phyloP scores from a whole-genome alignment of 768 basidiomycete species.

The Rhodosporidiobolus odoratus region DNA sequence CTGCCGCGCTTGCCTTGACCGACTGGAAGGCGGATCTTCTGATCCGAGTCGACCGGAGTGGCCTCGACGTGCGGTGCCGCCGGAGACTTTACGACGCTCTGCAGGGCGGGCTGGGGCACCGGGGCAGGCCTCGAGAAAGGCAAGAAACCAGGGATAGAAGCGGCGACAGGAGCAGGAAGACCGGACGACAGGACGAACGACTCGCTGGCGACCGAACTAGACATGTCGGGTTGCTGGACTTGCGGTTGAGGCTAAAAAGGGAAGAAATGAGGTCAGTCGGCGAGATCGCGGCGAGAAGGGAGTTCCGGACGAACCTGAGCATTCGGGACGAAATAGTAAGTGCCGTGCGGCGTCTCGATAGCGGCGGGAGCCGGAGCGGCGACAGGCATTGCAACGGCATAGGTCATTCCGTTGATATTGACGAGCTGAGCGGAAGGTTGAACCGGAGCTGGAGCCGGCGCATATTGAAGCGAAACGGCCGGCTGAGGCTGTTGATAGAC shows the following conservation, averaged over 20 bases:
- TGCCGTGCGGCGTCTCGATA: constrained; percentile 32
- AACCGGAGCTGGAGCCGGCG: background rate
- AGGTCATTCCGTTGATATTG: constrained; percentile 15
- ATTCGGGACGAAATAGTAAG: constrained; percentile 31
- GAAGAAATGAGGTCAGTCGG: too few relatives aligned
- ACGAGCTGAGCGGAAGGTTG: background rate
- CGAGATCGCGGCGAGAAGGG: too few relatives aligned
- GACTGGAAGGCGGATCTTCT: constrained; percentile 32
- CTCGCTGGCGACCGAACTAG: background rate
- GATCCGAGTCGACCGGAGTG: background rate
- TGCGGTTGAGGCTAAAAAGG: background rate
- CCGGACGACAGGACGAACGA: background rate
- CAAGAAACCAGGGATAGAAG: background rate
- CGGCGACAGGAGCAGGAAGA: constrained; percentile 4
- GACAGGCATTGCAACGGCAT: constrained; percentile 21
- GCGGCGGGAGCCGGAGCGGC: constrained; percentile 10
- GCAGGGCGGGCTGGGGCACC: background rate
- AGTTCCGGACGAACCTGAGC: too few relatives aligned
- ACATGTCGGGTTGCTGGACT: background rate
- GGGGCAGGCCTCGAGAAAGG: background rate
- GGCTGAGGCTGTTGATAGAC: background rate
- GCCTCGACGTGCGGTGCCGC: background rate
- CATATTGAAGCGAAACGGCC: background rate
- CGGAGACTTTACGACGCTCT: too few relatives aligned
- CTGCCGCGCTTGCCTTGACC: constrained; percentile 30